Conservation (phyloP, 129 eudicot genomes). For the Flaveria robusta region DNA sequence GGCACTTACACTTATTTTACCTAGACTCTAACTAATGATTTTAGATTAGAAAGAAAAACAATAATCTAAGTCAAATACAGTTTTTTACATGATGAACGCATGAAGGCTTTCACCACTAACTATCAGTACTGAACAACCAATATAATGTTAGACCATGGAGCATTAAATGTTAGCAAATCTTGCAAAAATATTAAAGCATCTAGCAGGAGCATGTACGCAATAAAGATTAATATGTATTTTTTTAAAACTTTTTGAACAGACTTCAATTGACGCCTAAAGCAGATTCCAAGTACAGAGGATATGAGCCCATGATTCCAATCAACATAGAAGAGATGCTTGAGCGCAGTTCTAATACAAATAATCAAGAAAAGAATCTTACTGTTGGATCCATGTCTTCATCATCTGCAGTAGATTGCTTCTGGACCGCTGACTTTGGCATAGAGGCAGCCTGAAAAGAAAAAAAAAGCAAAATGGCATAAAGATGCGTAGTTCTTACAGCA, state of each 20-base stretch:
- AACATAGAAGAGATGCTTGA: not conserved
- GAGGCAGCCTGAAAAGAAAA: conserved; percentile 48
- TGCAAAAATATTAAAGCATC: not conserved
- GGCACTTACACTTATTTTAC: not conserved
- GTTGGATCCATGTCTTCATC: conserved; percentile 98
- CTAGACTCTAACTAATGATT: not conserved
- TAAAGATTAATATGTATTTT: not conserved
- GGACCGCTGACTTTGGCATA: conserved; percentile 43
- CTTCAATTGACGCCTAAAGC: not conserved
- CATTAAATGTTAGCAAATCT: not conserved
- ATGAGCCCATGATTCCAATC: not conserved
- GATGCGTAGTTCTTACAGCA: conserved; percentile 4
- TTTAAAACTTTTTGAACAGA: not conserved
- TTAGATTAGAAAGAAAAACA: not conserved
- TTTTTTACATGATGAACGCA: not conserved
- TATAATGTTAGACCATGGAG: not conserved
- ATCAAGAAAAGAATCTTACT: conserved; percentile 32
- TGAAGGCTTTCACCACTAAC: not conserved
- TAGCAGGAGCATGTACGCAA: not conserved
- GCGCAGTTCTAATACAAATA: not conserved
- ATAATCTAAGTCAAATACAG: not conserved
- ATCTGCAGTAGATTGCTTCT: conserved; percentile 58
- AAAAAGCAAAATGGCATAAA: not conserved
- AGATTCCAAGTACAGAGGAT: not conserved
- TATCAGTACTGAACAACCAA: not conserved